A percentile compares a stretch with the other conserved stretches of the same genome.
Conservation (phyloP, 805 yeast species). For the Barnettozyma populi region DNA sequence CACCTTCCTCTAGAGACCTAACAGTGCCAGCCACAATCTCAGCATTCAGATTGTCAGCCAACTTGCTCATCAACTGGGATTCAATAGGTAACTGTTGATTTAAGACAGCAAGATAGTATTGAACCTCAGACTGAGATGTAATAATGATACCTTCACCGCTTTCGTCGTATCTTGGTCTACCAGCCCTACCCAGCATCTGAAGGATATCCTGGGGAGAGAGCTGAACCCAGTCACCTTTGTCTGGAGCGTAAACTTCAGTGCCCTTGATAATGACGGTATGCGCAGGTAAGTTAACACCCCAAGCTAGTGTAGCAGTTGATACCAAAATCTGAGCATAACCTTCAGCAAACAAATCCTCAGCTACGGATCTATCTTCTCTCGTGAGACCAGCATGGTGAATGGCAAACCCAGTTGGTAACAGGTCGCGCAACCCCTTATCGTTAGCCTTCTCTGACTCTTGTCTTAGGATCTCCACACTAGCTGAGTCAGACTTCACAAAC, state of each 20-base stretch:
- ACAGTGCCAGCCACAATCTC: constrained; percentile 77
- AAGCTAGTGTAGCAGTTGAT: constrained; percentile 89
- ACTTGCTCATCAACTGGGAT: constrained; percentile 66
- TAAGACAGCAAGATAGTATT: constrained; percentile 82
- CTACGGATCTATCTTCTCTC: constrained; percentile 63
- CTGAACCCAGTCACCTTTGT: constrained; percentile 81
- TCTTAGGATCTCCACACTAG: constrained; percentile 52
- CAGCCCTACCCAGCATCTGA: constrained; percentile 98
- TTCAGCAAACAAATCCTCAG: constrained; percentile 85
- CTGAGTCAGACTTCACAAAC: constrained; percentile 41
- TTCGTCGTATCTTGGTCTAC: constrained; percentile 90
- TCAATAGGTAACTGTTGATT: constrained; percentile 92
- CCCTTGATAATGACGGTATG: constrained; percentile 93
- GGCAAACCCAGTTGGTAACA: constrained; percentile 72
- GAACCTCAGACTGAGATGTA: constrained; percentile 79
- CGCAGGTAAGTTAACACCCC: constrained; percentile 97
- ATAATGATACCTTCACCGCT: constrained; percentile 93
- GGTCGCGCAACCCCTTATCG: constrained; percentile 48
- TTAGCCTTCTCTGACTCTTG: constrained; percentile 56
- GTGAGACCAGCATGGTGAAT: constrained; percentile 89
- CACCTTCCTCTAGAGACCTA: constrained; percentile 55
- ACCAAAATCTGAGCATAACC: constrained; percentile 81
- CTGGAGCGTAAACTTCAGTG: constrained; percentile 90
- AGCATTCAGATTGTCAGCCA: constrained; percentile 79
- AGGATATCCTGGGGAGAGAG: constrained; percentile 91